Conservation (phyloP, 805 yeast species). For the Zygosaccharomyces gambellarensis region DNA sequence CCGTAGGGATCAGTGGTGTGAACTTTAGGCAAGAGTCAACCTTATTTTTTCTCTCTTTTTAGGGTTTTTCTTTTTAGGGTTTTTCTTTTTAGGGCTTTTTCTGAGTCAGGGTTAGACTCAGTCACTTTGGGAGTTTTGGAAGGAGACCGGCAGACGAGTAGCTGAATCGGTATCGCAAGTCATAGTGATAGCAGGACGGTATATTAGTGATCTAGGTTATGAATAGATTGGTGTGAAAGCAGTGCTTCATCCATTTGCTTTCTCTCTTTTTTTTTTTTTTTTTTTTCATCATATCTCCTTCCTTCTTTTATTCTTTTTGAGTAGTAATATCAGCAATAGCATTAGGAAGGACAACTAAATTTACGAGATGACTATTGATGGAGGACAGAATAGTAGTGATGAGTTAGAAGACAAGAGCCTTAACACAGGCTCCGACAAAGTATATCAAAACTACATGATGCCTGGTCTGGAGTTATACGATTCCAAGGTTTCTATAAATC, state of each 20-base stretch:
- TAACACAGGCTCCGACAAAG: constrained; percentile 29
- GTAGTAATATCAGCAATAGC: not conserved
- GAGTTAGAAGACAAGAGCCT: constrained; percentile 23
- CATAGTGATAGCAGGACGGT: not conserved
- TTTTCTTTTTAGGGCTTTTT: not conserved
- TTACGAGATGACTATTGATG: constrained; percentile 19
- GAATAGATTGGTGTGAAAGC: not conserved
- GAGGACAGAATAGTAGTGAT: constrained; percentile 15
- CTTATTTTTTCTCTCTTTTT: not conserved
- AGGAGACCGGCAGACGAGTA: not conserved
- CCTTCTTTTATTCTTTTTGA: not conserved
- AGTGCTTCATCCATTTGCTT: not conserved
- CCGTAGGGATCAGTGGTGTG: not conserved
- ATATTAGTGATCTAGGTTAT: not conserved
- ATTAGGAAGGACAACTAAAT: not conserved
- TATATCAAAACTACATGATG: constrained; percentile 33
- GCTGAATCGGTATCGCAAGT: not conserved
- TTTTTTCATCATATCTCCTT: not conserved
- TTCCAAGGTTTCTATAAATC: constrained; percentile 36
- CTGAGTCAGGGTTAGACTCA: not conserved
- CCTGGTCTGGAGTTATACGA: constrained; percentile 31
- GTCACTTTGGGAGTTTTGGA: not conserved
- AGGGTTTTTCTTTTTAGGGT: not conserved
- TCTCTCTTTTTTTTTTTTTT: not conserved
- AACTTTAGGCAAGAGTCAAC: not conserved